A percentile compares a stretch with the other conserved stretches of the same genome.
Evolutionary conservation across 225 moss, liverwort and hornwort genomes (phyloP).

Genomic region (Thuidium tamariscinum): DNA sequence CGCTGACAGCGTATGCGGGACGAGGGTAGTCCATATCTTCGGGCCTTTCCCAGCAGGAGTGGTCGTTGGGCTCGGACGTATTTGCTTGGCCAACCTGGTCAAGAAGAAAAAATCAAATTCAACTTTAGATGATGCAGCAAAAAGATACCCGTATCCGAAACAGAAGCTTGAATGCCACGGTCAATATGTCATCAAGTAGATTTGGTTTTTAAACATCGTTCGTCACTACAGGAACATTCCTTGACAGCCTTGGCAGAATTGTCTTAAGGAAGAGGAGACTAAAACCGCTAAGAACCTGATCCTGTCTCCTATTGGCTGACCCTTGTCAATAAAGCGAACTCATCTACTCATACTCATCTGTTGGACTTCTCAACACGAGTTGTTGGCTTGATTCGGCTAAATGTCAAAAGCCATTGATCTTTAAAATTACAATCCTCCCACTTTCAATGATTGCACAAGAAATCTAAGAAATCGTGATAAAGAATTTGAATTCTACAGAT

Average conservation of each 20-base stretch:
- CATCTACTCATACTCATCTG: not conserved
- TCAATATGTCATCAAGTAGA: not conserved
- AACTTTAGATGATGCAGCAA: not conserved
- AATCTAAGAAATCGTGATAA: not conserved
- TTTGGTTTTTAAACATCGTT: not conserved
- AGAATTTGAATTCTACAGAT: not conserved
- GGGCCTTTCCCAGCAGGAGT: conserved; percentile 77
- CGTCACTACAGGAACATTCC: not conserved
- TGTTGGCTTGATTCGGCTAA: not conserved
- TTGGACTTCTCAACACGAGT: not conserved
- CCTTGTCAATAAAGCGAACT: not conserved
- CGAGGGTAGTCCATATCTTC: conserved; percentile 64
- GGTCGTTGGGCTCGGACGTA: conserved; percentile 34
- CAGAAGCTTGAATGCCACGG: not conserved
- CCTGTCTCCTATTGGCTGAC: no score
- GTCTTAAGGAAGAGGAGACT: not conserved
- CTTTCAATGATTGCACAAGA: not conserved
- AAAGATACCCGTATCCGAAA: not conserved
- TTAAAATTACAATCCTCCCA: not conserved
- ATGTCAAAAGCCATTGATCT: not conserved
- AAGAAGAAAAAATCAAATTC: not conserved
- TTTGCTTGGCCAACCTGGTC: conserved; percentile 71
- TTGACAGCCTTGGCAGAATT: not conserved
- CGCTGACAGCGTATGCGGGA: conserved; percentile 29
- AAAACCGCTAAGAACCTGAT: not conserved